Conservation (phyloP, 495 filamentous ascomycete genomes). For the Podospora tetraspora region DNA sequence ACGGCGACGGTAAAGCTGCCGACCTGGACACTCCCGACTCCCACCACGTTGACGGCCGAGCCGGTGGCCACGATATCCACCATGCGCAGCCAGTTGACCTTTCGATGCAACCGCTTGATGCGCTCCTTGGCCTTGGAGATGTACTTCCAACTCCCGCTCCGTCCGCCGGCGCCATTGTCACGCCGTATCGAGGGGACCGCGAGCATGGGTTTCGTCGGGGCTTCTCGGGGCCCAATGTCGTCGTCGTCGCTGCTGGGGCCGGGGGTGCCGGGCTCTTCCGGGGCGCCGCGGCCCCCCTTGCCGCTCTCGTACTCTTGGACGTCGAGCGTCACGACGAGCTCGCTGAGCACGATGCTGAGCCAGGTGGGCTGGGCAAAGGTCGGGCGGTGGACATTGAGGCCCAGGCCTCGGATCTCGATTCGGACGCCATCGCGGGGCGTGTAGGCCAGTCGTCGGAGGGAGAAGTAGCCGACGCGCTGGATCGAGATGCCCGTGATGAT, state of each 20-base stretch:
- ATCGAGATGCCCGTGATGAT: conserved; percentile 93
- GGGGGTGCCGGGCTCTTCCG: conserved; percentile 18
- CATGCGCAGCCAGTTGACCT: conserved; percentile 81
- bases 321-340: conserved; percentile 79
- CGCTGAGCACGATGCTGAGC: conserved; percentile 82
- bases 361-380: conserved; percentile 97
- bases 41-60: conserved; percentile 64
- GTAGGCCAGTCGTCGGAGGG: conserved; percentile 82
- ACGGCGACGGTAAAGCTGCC: conserved; percentile 80
- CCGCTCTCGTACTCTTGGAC: conserved; percentile 53
- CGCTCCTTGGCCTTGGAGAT: conserved; percentile 73
- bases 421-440: conserved; percentile 78
- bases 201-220: conserved; percentile 19
- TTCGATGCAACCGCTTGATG: conserved; percentile 78
- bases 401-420: conserved; percentile 83
- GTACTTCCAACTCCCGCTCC: conserved; percentile 73
- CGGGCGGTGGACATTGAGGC: conserved; percentile 80
- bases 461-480: conserved; percentile 88
- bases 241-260: conserved; percentile 17
- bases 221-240: conserved; percentile 17
- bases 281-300: conserved; percentile 27
- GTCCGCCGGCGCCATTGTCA: conserved; percentile 26
- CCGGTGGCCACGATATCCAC: conserved; percentile 85
- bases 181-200: conserved; percentile 21
- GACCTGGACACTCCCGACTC: conserved; percentile 78